Percentiles rank a stretch among this genome's conserved stretches.
These are phyloP conservation scores for Candida silvicultrix DNA, from an alignment of 805 yeast species.

Conservation along the genomic window DNA sequence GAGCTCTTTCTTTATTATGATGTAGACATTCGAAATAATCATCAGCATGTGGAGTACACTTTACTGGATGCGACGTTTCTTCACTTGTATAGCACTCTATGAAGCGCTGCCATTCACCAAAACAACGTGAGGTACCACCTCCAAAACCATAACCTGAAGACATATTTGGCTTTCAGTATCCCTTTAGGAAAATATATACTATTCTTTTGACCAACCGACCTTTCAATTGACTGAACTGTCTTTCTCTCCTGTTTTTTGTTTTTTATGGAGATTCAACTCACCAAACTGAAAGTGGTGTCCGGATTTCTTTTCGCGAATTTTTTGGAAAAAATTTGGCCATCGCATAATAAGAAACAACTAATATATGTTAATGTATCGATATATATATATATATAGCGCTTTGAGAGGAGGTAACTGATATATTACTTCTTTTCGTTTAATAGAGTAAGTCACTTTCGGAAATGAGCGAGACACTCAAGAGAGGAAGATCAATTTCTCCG, in stretches of 20 bases:
- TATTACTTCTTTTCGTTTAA: too few species aligned
- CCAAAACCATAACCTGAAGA: slow-evolving; percentile 33
- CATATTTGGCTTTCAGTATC: too few species aligned
- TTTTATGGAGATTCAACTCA: neutral
- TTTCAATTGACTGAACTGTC: too few species aligned
- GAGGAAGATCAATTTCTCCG: neutral
- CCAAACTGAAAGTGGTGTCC: neutral
- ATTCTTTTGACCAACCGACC: too few species aligned
- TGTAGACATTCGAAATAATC: slow-evolving; percentile 46
- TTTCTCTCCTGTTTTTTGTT: neutral
- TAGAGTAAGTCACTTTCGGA: neutral
- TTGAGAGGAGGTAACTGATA: too few species aligned
- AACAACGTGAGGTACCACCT: slow-evolving; percentile 43
- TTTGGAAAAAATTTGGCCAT: neutral
- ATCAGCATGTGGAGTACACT: slow-evolving; percentile 36
- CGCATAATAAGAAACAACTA: neutral
- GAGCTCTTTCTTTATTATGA: slow-evolving; percentile 35
- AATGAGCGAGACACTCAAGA: neutral
- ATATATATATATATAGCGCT: too few species aligned
- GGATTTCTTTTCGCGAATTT: neutral
- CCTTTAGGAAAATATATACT: too few species aligned
- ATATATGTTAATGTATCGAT: neutral
- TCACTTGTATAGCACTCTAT: slow-evolving; percentile 39
- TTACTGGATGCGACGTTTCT: slow-evolving; percentile 26
- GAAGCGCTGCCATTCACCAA: slow-evolving; percentile 36